Evolutionary conservation across 2,329 filamentous ascomycete species (phyloP).

Genomic region (Fonsecaea monophora): DNA sequence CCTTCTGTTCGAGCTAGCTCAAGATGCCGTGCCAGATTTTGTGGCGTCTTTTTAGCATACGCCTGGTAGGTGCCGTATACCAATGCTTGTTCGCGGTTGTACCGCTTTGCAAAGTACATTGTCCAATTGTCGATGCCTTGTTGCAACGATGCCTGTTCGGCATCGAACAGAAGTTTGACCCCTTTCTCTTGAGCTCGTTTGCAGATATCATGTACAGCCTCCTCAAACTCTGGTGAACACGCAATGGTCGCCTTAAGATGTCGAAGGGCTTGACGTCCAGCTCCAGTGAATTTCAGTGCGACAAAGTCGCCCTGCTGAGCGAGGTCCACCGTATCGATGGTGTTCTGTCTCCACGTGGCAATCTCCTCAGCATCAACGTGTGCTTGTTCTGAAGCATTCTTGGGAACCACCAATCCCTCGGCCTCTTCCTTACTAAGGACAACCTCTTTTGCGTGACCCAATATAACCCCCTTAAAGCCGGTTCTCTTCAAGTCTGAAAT

Average conservation of each 20-base stretch:
- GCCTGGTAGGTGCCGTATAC: slow-evolving; percentile 83
- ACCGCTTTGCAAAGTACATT: slow-evolving; percentile 75
- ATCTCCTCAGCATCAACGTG: slow-evolving; percentile 42
- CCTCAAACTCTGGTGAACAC: slow-evolving; percentile 68
- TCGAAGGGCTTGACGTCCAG: slow-evolving; percentile 74
- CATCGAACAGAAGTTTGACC: slow-evolving; percentile 80
- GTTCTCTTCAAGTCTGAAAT: slow-evolving; percentile 71
- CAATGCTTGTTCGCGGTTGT: slow-evolving; percentile 73
- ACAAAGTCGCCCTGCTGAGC: slow-evolving; percentile 64
- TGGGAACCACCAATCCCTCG: slow-evolving; percentile 31
- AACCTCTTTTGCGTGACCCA: slow-evolving; percentile 84
- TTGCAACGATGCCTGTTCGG: slow-evolving; percentile 81
- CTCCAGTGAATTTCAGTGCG: slow-evolving; percentile 79
- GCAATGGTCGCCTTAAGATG: slow-evolving; percentile 68
- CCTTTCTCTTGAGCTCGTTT: slow-evolving; percentile 71
- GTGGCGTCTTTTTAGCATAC: slow-evolving; percentile 71
- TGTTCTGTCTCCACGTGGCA: slow-evolving; percentile 73
- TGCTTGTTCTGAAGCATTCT: slow-evolving; percentile 26
- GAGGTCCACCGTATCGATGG: slow-evolving; percentile 70
- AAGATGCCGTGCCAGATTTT: slow-evolving; percentile 66
- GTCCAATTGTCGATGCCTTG: slow-evolving; percentile 82
- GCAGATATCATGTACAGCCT: slow-evolving; percentile 77
- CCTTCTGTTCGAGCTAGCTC: slow-evolving; percentile 62
- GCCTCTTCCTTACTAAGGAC: slow-evolving; percentile 61
- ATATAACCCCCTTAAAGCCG: slow-evolving; percentile 82